Conservation (phyloP, 2,329 filamentous ascomycete species). For the Aspergillus terreus region DNA sequence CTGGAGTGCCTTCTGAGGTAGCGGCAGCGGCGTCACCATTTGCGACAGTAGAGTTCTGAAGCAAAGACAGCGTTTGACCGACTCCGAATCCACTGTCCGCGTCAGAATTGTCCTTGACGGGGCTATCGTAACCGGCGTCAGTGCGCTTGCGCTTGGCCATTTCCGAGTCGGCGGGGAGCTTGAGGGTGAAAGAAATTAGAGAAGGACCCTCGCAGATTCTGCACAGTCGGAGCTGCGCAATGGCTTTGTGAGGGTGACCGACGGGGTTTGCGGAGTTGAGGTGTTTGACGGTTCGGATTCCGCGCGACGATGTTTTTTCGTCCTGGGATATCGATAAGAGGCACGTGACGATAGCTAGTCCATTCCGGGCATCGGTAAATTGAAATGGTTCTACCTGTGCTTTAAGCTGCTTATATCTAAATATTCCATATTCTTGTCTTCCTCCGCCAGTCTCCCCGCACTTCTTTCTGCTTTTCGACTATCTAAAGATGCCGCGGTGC, state of each 20-base stretch:
- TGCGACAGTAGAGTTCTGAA: constrained; percentile 20
- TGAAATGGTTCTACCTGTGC: too few species aligned
- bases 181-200: too few species aligned
- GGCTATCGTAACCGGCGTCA: constrained; percentile 19
- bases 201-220: too few species aligned
- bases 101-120: constrained; percentile 13
- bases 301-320: neutral
- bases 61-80: constrained; percentile 28
- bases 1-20: constrained; percentile 1
- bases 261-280: too few species aligned
- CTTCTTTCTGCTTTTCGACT: too few species aligned
- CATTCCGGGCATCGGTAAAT: neutral
- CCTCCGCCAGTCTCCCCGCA: too few species aligned
- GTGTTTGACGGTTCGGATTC: neutral
- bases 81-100: constrained; percentile 24
- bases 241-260: too few species aligned
- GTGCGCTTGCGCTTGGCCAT: constrained; percentile 36
- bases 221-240: too few species aligned
- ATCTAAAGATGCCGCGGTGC: too few species aligned
- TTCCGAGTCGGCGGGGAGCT: constrained; percentile 1
- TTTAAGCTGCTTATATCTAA: too few species aligned
- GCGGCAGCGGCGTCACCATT: constrained; percentile 7
- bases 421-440: too few species aligned
- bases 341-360: neutral
- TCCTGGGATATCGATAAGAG: neutral